phyloP scores from a whole-genome alignment of 441 rosid species.

The Theobroma grandiflorum region DNA sequence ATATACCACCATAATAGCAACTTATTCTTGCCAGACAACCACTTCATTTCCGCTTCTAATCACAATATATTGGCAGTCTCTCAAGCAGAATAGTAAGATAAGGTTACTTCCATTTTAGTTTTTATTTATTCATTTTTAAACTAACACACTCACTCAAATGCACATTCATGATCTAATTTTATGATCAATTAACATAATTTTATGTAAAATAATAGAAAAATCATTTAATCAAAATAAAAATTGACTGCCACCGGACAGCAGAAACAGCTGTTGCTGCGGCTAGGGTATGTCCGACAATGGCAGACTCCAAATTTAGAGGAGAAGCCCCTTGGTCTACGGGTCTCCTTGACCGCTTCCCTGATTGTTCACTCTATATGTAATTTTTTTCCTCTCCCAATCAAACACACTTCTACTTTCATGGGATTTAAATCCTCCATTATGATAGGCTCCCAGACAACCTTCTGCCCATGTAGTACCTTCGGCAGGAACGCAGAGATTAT shows the following conservation, averaged over 20 bases:
- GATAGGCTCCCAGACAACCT: slow-evolving; percentile 65
- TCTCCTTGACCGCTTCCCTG: slow-evolving; percentile 44
- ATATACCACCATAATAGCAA: neutral
- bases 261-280: neutral
- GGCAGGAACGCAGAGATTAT: slow-evolving; percentile 69
- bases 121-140: too few species aligned
- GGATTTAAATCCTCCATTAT: neutral
- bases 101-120: too few species aligned
- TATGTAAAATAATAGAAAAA: too few species aligned
- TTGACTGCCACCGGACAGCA: neutral
- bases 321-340: slow-evolving; percentile 44
- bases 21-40: too few species aligned
- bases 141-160: too few species aligned
- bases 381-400: neutral
- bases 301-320: neutral
- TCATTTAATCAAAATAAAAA: too few species aligned
- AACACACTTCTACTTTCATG: neutral
- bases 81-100: too few species aligned
- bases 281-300: neutral
- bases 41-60: too few species aligned
- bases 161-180: too few species aligned
- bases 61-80: too few species aligned
- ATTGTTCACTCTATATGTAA: slow-evolving; percentile 36
- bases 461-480: slow-evolving; percentile 76
- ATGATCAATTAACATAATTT: too few species aligned